Conservation (phyloP, 768 basidiomycete genomes). For the Melanogaster broomeanus region DNA sequence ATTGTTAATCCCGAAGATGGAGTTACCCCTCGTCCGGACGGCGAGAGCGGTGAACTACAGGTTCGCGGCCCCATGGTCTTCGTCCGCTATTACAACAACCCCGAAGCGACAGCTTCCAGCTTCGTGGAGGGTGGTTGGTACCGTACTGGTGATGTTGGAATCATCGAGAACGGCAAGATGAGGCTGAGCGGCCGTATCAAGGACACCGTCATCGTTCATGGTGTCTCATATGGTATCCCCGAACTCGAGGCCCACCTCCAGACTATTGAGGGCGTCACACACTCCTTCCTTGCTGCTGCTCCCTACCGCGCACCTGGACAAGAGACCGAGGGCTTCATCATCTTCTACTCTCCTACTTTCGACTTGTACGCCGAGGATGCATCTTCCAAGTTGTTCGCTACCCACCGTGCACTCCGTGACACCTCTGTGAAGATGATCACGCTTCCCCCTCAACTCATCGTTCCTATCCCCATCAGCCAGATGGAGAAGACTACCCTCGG, state of each 20-base stretch:
- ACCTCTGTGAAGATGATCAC: slow-evolving; percentile 32
- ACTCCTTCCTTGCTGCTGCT: slow-evolving; percentile 35
- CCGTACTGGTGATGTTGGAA: slow-evolving; percentile 58
- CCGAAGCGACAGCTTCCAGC: slow-evolving; percentile 45
- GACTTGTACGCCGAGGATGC: slow-evolving; percentile 27
- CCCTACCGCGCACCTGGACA: slow-evolving; percentile 38
- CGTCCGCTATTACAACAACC: slow-evolving; percentile 51
- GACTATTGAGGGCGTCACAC: slow-evolving; percentile 34
- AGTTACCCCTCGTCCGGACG: slow-evolving; percentile 22
- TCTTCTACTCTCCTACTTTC: slow-evolving; percentile 38
- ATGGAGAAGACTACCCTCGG: slow-evolving; percentile 47
- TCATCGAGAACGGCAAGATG: slow-evolving; percentile 35
- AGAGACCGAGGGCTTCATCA: slow-evolving; percentile 41
- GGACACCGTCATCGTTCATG: slow-evolving; percentile 42
- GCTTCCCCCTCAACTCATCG: slow-evolving; percentile 37
- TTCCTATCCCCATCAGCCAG: slow-evolving; percentile 38
- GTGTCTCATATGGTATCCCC: slow-evolving; percentile 38
- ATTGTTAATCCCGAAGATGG: slow-evolving; percentile 33
- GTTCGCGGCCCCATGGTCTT: slow-evolving; percentile 42
- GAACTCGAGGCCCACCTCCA: slow-evolving; percentile 40
- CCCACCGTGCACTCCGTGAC: slow-evolving; percentile 33
- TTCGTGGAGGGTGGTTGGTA: slow-evolving; percentile 56
- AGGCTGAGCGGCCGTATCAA: slow-evolving; percentile 41
- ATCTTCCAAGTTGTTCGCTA: slow-evolving; percentile 19
- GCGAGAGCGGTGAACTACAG: slow-evolving; percentile 41